These are phyloP conservation scores for Xylaria cubensis DNA, from an alignment of 495 filamentous ascomycete species.

Conservation along the genomic window DNA sequence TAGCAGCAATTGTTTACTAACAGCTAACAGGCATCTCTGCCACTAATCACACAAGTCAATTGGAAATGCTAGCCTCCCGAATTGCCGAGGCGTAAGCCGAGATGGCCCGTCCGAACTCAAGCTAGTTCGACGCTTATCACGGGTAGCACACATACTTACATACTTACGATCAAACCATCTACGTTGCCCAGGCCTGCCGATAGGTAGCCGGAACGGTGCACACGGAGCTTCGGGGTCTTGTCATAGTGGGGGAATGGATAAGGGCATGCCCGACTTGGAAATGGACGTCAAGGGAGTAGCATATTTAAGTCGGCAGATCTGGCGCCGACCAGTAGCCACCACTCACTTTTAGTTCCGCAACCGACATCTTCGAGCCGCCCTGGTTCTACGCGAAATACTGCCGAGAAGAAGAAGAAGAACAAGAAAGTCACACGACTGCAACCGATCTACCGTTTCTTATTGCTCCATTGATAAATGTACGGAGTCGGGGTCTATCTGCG, in stretches of 20 bases:
- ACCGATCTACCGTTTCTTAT: not conserved
- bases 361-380: not conserved
- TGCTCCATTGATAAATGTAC: not conserved
- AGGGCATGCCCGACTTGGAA: not conserved
- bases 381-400: not conserved
- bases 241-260: conserved; percentile 11
- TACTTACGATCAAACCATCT: not conserved
- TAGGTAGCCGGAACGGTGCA: not conserved
- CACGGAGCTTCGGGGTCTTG: conserved; percentile 3
- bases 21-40: not conserved
- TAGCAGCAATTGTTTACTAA: no score
- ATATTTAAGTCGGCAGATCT: conserved; percentile 18
- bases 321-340: conserved; percentile 14
- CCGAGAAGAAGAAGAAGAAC: not conserved
- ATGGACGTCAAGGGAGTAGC: not conserved
- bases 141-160: not conserved
- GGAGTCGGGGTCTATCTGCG: not conserved
- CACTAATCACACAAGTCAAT: not conserved
- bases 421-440: not conserved
- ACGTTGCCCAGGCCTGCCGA: not conserved
- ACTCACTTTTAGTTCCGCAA: conserved; percentile 6
- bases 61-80: not conserved
- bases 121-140: not conserved
- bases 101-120: not conserved
- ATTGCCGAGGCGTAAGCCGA: conserved; percentile 10